phyloP scores from a whole-genome alignment of 495 filamentous ascomycete genomes.

The Haplographium delicatum region DNA sequence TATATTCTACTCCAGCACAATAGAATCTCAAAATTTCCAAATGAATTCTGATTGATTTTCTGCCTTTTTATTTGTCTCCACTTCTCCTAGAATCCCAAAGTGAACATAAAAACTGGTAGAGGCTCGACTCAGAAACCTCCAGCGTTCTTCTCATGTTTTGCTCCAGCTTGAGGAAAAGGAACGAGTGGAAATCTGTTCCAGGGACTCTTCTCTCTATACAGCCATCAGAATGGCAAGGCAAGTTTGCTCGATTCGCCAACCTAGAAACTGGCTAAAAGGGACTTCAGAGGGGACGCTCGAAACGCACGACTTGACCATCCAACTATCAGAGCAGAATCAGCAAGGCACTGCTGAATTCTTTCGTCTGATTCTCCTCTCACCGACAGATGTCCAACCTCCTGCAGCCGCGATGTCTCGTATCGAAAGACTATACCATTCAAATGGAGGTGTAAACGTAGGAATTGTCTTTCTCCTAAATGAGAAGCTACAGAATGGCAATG shows the following conservation, averaged over 20 bases:
- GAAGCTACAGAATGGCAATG: constrained; percentile 9
- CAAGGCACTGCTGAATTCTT: constrained; percentile 26
- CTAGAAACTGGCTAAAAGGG: background rate
- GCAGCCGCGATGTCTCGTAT: constrained; percentile 36
- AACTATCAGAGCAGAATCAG: constrained; percentile 24
- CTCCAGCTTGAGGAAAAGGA: constrained; percentile 47
- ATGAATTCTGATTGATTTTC: too few relatives aligned
- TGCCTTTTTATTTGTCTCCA: too few relatives aligned
- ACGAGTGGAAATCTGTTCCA: constrained; percentile 43
- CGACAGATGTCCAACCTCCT: constrained; percentile 34
- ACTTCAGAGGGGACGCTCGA: constrained; percentile 41
- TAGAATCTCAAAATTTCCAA: background rate
- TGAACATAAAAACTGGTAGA: too few relatives aligned
- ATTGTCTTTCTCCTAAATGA: constrained; percentile 50
- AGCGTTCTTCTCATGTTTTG: constrained; percentile 54
- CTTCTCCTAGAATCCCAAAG: background rate
- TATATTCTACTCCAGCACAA: constrained; percentile 21
- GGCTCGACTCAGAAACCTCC: too few relatives aligned
- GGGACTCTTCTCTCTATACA: constrained; percentile 36
- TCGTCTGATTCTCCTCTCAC: constrained; percentile 48
- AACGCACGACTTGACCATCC: constrained; percentile 51
- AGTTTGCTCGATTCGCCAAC: background rate
- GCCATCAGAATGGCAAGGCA: constrained; percentile 45
- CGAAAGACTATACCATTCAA: constrained; percentile 40
- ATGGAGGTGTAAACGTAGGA: constrained; percentile 36